Percentiles rank a stretch among this genome's conserved stretches.
Conservation (phyloP, 352 stramenopile species). For the Aphanomyces astaci region DNA sequence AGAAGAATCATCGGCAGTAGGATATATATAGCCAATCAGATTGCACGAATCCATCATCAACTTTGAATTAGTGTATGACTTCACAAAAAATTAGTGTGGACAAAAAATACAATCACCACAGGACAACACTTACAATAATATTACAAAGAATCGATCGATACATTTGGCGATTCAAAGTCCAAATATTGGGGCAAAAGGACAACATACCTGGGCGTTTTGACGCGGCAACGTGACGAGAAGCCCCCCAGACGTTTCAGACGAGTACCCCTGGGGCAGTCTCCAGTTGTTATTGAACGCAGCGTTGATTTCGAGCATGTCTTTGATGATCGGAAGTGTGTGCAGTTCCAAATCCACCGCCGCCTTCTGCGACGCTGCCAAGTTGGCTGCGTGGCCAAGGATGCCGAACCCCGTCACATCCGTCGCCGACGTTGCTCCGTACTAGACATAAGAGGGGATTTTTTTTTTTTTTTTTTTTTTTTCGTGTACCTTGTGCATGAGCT, state of each 20-base stretch:
- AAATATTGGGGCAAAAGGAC: no score
- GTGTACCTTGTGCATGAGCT: slow-evolving; percentile 84
- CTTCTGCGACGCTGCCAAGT: slow-evolving; percentile 89
- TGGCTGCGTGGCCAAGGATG: slow-evolving; percentile 88
- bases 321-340: slow-evolving; percentile 90
- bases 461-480: no score
- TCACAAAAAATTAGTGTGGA: no score
- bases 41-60: no score
- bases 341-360: slow-evolving; percentile 86
- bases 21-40: no score
- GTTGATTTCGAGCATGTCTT: slow-evolving; percentile 84
- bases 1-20: no score
- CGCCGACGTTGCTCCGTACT: slow-evolving; percentile 87
- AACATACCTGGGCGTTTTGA: slow-evolving; percentile 58
- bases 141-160: no score
- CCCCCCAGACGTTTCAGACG: slow-evolving; percentile 91
- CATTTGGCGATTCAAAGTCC: no score
- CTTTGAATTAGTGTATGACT: no score
- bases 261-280: slow-evolving; percentile 86
- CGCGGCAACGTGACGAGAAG: slow-evolving; percentile 87
- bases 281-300: slow-evolving; percentile 87
- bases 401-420: slow-evolving; percentile 96
- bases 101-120: no score
- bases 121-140: no score
- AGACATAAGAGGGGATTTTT: no score